Evolutionary conservation across 176 grass and related monocot genomes (phyloP).

Genomic region (Oropetium thomaeum): DNA sequence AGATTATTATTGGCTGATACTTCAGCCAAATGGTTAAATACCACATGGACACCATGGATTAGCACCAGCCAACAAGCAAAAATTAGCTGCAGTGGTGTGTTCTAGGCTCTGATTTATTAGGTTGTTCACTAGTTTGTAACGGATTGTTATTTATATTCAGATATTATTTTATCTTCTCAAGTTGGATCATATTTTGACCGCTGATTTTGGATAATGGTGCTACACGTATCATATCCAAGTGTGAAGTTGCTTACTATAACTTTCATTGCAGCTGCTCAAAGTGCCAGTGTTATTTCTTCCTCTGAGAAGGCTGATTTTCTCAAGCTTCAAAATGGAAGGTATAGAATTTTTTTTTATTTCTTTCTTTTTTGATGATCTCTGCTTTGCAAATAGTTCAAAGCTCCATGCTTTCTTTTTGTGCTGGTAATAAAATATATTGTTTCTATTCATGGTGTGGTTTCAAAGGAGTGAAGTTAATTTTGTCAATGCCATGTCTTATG

Average conservation of each 20-base stretch:
- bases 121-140: slow-evolving; percentile 39
- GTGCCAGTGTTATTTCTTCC: slow-evolving; percentile 46
- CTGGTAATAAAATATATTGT: not conserved
- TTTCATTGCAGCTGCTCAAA: slow-evolving; percentile 65
- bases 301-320: slow-evolving; percentile 86
- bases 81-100: slow-evolving; percentile 82
- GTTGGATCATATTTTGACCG: slow-evolving; percentile 9
- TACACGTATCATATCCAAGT: slow-evolving; percentile 4
- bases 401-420: not conserved
- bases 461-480: not conserved
- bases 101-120: slow-evolving; percentile 66
- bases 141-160: slow-evolving; percentile 11
- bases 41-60: slow-evolving; percentile 43
- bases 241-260: slow-evolving; percentile 22
- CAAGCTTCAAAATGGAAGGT: slow-evolving; percentile 99
- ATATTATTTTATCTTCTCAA: not conserved
- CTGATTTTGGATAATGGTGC: slow-evolving; percentile 11
- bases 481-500: not conserved
- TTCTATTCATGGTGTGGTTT: not conserved
- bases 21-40: slow-evolving; percentile 69
- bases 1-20: slow-evolving; percentile 61
- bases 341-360: slow-evolving; percentile 19
- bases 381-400: not conserved
- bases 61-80: slow-evolving; percentile 48
- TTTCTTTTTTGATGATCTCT: not conserved